Base-by-base conservation (phyloP, 2,329 filamentous ascomycete genomes). In the Huntiella abstrusa region DNA sequence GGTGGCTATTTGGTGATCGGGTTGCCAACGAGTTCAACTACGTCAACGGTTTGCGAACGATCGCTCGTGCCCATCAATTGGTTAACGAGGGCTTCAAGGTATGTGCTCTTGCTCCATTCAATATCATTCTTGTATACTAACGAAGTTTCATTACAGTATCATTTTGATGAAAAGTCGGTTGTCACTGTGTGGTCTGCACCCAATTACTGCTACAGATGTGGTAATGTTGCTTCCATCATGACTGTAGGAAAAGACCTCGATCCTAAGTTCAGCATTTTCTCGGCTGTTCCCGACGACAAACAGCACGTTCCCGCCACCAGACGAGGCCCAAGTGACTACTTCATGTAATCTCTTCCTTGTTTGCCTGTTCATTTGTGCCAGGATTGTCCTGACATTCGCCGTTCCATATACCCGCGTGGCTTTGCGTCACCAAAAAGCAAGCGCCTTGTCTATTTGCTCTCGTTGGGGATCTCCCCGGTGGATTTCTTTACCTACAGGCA, bases 61-160 rank as follows among this genome's bases (percentile, higher is more conserved):
- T 98, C 57, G 74, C 95, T 22, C 81, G 91, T 43, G 91, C 91
- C n/a, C 91, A 98, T 63, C 91, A 98, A 64, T 72, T 98, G 2
- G 95, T 94, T 55, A 93, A 98, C 57, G 91, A 98, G 64, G 91
- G 91, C 3, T 98, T 93, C 64, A 94, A 98, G 70, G 83, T 94
- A 56, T 52, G 61, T 53, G 12, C 33, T 11, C 8, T 8, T 5
- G 10, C 5, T 12, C 28, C 13, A 13, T 8, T 15, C 4, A 12
- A 12, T 34, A 12, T 36, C 12, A 4, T 19, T 37, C 12, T 15
- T 2, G 4, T 5, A 33, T 39, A 15, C 8, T 17, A 40, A 36
- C 13, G 34, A 37, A 37, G 22, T 35, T 49, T 47, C 51, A 32
- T 5, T 44, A 33, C 48, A 84, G 75, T 96, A 92, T 60, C 88